Base-by-base conservation (phyloP, 1,284 basidiomycete species). In the Trametes versicolor region DNA sequence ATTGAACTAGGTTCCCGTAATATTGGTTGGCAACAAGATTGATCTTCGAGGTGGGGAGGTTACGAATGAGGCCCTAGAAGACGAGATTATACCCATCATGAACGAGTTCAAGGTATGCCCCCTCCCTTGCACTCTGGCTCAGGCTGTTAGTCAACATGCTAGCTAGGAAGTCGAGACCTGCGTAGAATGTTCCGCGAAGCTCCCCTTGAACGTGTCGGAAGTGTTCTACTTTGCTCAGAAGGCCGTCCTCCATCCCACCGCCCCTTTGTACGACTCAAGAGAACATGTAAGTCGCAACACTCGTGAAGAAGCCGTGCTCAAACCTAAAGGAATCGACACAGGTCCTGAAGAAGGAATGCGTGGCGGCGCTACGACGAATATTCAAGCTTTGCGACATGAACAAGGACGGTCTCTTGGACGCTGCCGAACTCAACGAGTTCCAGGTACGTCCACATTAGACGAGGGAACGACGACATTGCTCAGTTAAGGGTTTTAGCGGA, bases 151-250 rank as follows among this genome's bases (percentile, higher is more conserved):
- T 65, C 55, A 67, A 70, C 36, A 49, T 43, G 41, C 47, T 17
- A 70, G 63, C 65, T 32, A 97, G 95, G 95, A 97, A 87, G 96
- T 99, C 58, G 97, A 99, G 79, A 99, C 97, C 29, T 99, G 97
- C 74, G 94, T 99, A 37, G 97, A 99, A 80, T 98, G 96, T 76
- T 97, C 95, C 12, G 96, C 97, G 0, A 91, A 93, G 73, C 82
- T 93, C 56, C 91, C 94, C 25, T 78, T 97, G 66, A 99, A 99
- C 79, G 93, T 99, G 56, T 97, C 96, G 36, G 97, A 98, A 78
- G 95, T 98, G n/a, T 98, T 99, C 81, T 99, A 98, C 79, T 99
- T 98, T 78, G 97, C 98, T 0, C 97, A 98, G 79, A 99, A 98
- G 77, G 98, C 98, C 6, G 98, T 99, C 29, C 83, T 99, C 19